phyloP scores from a whole-genome alignment of 2,329 filamentous ascomycete species.

The Botrytis sinoallii region DNA sequence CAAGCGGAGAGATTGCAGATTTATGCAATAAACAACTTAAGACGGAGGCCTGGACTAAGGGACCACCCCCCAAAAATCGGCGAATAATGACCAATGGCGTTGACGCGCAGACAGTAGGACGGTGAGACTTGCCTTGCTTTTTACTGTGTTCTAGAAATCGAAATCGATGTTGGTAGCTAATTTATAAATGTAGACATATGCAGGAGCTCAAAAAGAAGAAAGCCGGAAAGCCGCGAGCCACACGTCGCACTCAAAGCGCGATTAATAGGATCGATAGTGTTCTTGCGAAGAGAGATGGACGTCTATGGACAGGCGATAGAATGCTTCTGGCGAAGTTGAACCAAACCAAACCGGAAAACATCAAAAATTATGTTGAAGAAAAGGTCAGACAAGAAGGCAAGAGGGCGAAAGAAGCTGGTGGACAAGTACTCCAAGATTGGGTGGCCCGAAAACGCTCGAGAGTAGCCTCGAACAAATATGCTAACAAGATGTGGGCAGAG shows the following conservation, averaged over 20 bases:
- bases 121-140: background rate
- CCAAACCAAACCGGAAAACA: background rate
- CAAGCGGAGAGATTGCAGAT: background rate
- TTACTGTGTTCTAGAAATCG: no score
- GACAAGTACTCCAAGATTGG: background rate
- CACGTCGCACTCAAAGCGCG: background rate
- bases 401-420: background rate
- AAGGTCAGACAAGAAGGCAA: background rate
- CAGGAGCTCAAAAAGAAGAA: background rate
- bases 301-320: background rate
- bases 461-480: background rate
- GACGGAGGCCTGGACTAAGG: background rate
- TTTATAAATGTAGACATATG: background rate
- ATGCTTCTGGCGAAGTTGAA: background rate
- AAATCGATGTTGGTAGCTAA: background rate
- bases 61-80: background rate
- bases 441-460: background rate
- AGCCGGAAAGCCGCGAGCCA: background rate
- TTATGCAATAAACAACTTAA: background rate
- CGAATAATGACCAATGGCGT: background rate
- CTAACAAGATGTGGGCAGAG: background rate
- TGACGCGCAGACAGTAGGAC: background rate
- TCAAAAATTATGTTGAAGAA: background rate
- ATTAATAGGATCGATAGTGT: background rate
- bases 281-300: background rate